Percentiles rank a stretch among this genome's conserved stretches.
These are phyloP conservation scores for Cryptosporidium sp. DNA, from an alignment of 169 alveolate genomes.

Conservation along the genomic window DNA sequence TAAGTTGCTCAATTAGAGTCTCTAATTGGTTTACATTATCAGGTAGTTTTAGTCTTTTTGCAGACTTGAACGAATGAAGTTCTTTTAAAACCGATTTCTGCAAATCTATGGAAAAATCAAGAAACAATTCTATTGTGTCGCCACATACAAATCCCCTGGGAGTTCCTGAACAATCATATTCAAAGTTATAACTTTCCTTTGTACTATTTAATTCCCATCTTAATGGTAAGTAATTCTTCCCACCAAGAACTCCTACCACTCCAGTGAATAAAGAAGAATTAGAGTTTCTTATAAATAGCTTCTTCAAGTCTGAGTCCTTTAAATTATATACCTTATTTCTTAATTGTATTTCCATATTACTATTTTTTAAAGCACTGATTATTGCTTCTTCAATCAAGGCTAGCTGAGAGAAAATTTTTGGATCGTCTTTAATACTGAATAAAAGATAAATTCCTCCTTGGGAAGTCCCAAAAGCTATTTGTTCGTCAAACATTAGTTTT, in stretches of 20 bases:
- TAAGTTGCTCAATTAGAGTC: constrained; percentile 46
- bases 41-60: constrained; percentile 21
- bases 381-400: constrained; percentile 65
- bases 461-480: constrained; percentile 61
- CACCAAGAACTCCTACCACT: constrained; percentile 29
- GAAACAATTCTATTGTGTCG: constrained; percentile 36
- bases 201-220: constrained; percentile 46
- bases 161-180: constrained; percentile 65
- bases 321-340: constrained; percentile 6
- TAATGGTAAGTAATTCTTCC: constrained; percentile 19
- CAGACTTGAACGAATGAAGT: not conserved
- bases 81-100: constrained; percentile 35
- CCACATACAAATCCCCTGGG: constrained; percentile 69
- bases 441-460: constrained; percentile 41
- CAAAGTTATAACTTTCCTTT: constrained; percentile 44
- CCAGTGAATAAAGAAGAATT: constrained; percentile 40
- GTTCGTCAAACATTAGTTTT: constrained; percentile 24
- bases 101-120: constrained; percentile 30
- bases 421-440: constrained; percentile 45
- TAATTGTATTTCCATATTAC: not conserved
- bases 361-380: constrained; percentile 24
- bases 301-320: not conserved
- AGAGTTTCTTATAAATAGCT: constrained; percentile 27
- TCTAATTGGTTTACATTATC: constrained; percentile 29
- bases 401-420: constrained; percentile 17